A percentile compares a stretch with the other conserved stretches of the same genome.
Evolutionary conservation across 1,139 yeast genomes (phyloP).

Genomic region (Saccharomyces hybrid): DNA sequence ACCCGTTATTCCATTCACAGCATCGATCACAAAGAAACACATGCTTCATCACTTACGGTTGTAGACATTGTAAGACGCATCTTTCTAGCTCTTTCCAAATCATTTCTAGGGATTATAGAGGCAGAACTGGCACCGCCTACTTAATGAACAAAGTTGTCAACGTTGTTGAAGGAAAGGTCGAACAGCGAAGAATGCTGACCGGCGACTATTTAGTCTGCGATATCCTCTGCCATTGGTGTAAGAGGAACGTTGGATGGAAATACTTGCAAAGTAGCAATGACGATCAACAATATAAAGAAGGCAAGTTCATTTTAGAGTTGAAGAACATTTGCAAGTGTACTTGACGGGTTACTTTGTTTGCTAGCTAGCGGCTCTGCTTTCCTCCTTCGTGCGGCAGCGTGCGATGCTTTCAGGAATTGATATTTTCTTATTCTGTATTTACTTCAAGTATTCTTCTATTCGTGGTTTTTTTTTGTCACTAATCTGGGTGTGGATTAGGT

Average conservation of each 20-base stretch:
- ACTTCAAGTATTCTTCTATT: neutral
- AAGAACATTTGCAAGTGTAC: constrained; percentile 28
- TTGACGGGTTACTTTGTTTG: constrained; percentile 4
- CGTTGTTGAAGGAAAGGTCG: constrained; percentile 31
- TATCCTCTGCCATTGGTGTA: constrained; percentile 39
- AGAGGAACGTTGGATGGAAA: constrained; percentile 39
- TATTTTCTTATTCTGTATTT: neutral
- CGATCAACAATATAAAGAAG: constrained; percentile 38
- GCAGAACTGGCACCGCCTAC: constrained; percentile 39
- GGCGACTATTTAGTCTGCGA: constrained; percentile 39
- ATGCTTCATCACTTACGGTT: constrained; percentile 35
- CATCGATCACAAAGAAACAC: constrained; percentile 5
- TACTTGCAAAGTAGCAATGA: constrained; percentile 34
- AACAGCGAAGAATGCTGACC: constrained; percentile 37
- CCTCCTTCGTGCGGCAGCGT: neutral
- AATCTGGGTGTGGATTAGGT: neutral
- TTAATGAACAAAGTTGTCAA: constrained; percentile 37
- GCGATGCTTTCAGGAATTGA: neutral
- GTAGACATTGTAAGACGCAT: constrained; percentile 38
- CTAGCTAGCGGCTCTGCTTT: neutral
- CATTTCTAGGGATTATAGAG: constrained; percentile 38
- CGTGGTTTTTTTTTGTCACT: neutral
- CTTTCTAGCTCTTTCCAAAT: constrained; percentile 35
- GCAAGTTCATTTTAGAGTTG: constrained; percentile 37
- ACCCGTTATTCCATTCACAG: neutral